Base-by-base conservation (phyloP, 257 asterid genomes). In the Nicotiana undulata region DNA sequence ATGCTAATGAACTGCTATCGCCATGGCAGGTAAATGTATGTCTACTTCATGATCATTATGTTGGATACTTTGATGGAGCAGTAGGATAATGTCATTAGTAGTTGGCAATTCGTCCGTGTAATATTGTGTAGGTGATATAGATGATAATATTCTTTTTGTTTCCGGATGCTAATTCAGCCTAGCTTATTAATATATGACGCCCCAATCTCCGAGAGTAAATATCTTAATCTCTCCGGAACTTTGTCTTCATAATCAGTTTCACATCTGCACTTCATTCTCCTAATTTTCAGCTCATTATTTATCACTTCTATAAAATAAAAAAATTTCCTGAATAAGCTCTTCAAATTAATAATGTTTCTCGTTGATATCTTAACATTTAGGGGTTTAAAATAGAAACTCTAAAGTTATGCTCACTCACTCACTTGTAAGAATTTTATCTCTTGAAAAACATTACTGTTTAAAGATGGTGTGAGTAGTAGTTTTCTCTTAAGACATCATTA, bases 81-180 rank as follows among this genome's bases (percentile, higher is more conserved):
- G 63, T 74, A 26, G 79, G 79, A 15, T 74, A 58, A 74, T 74
- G 61, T 74, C 60, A 74, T 74, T 26, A 49, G 26, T 51, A 49
- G 79, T 44, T 74, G 61, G 6, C 26, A 49, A 49, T 46, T 52
- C 44, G 17, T 74, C 79, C 79, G 6, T 74, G 79, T 74, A 49
- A 74, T 49, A 74, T 74, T 49, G 24, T 51, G 17, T 72, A 24
- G 3, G n/a, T 46, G 22, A 3, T 49, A 8, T 74, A 46, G 77
- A 44, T 70, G 77, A 70, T 44, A 12, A 6, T 44, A 9, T 72
- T 63, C 70, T 29, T 40, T 5, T 49, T 29, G 61, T 74, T 74
- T 26, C 44, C 9, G 6, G 61, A 74, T 8, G 44, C 79, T 74
- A 74, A 74, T 74, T 74, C 61, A 74, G 51, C 61, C 44, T 74